A percentile compares a stretch with the other conserved stretches of the same genome.
Evolutionary conservation across 768 basidiomycete species (phyloP).

Genomic region (Boletus tylopilopsis): DNA sequence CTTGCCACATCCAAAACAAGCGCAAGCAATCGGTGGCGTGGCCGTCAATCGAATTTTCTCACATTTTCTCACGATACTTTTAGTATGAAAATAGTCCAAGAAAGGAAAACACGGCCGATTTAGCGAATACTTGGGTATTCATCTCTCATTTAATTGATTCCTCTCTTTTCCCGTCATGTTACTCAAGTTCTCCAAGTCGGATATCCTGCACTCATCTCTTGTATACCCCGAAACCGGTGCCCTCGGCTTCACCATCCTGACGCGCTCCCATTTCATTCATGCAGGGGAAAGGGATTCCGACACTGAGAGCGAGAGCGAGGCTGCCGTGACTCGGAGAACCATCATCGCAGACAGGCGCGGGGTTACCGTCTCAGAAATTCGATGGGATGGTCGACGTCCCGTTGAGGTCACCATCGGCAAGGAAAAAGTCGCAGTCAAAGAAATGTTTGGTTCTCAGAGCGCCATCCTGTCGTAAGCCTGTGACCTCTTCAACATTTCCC

Average conservation of each 20-base stretch:
- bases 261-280: conserved; percentile 33
- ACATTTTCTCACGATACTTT: conserved; percentile 5
- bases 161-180: conserved; percentile 36
- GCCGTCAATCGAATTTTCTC: background rate
- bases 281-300: conserved; percentile 26
- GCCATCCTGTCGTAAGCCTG: conserved; percentile 50
- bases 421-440: conserved; percentile 47
- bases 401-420: conserved; percentile 46
- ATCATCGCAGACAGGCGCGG: conserved; percentile 42
- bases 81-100: background rate
- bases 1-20: conserved; percentile 29
- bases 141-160: background rate
- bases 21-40: conserved; percentile 25
- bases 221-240: conserved; percentile 50
- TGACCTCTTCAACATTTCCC: background rate
- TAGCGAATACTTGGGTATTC: too few species aligned
- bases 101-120: background rate
- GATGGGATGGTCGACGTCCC: conserved; percentile 52
- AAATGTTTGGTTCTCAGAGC: conserved; percentile 55
- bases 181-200: conserved; percentile 54
- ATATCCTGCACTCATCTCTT: conserved; percentile 55
- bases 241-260: conserved; percentile 47
- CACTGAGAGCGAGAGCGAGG: conserved; percentile 27
- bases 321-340: conserved; percentile 37
- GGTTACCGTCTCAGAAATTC: conserved; percentile 41